phyloP scores from a whole-genome alignment of 2,329 filamentous ascomycete species.

The Daldinia sp. region DNA sequence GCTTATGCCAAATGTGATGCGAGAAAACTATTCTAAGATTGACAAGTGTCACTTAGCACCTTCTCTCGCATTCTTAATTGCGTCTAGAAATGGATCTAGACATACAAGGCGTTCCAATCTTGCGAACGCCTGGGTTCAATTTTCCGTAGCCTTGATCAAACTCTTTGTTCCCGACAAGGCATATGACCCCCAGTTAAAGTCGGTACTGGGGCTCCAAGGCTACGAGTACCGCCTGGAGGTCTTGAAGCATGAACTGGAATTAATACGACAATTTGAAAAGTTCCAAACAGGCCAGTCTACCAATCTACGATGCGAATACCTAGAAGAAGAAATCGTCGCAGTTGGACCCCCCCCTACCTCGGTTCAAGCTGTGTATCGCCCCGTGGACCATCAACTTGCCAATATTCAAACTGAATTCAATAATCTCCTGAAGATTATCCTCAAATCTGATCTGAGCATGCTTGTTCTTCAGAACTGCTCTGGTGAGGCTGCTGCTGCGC shows the following conservation, averaged over 20 bases:
- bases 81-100: conserved; percentile 42
- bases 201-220: conserved; percentile 70
- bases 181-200: conserved; percentile 79
- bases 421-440: conserved; percentile 73
- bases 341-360: conserved; percentile 73
- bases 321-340: conserved; percentile 67
- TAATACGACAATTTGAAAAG: conserved; percentile 71
- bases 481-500: conserved; percentile 46
- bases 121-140: conserved; percentile 75
- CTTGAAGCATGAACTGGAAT: conserved; percentile 64
- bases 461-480: conserved; percentile 49
- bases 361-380: conserved; percentile 74
- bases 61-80: conserved; percentile 55
- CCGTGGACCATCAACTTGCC: conserved; percentile 70
- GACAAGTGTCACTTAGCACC: conserved; percentile 53
- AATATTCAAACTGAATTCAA: conserved; percentile 84
- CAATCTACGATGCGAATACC: conserved; percentile 70
- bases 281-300: conserved; percentile 72
- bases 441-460: conserved; percentile 56
- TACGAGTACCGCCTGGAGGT: conserved; percentile 62
- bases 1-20: conserved; percentile 39
- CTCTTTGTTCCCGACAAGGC: conserved; percentile 87
- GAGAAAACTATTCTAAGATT: conserved; percentile 40
- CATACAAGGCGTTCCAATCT: conserved; percentile 47
- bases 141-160: conserved; percentile 76